Base-by-base conservation (phyloP, 169 alveolate genomes). In the Plasmodium gaboni region DNA sequence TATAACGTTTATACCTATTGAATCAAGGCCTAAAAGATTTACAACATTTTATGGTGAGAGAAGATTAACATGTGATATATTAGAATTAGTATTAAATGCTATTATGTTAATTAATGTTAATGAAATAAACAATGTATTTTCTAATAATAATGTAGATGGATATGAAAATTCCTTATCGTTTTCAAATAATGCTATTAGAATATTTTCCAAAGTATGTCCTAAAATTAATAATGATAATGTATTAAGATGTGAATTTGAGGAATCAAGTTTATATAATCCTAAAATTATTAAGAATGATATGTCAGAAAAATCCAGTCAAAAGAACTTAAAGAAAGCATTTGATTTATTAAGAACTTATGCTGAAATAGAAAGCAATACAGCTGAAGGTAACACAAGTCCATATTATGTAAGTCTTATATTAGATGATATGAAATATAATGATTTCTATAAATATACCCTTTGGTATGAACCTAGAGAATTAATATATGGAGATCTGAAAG, bases 151-250 rank as follows among this genome's bases (percentile, higher is more conserved):
- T 12, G 74, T 63, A 17, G 12, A 53, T 13, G 85, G 85, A 24
- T 83, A 63, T 83, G 91, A 83, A 83, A 83, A 70, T 72, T 57
- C 86, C 12, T n/a, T 83, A 32, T 83, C 91, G 19, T 83, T 83
- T 70, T 19, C 86, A 60, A n/a, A 32, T 50, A 83, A 69, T 70
- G 91, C 86, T 42, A 50, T 83, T 28, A 67, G 91, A 63, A 48
- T 83, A 69, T 83, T 83, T 72, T 83, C 91, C 38, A 67, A 67
- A 48, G 91, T 83, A n/a, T 83, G 91, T 17, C 91, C 91, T 32
- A 83, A 65, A 48, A 44, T 48, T 55, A 50, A 28, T 17, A 32
- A 60, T 26, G 26, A 57, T 7, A 69, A 70, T 69, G 19, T 48
- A 10, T 28, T 83, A 15, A 55, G 5, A 12, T 83, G 91, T 28